phyloP scores from a whole-genome alignment of 495 filamentous ascomycete species.

The Hyphodiscus hymeniophilus region DNA sequence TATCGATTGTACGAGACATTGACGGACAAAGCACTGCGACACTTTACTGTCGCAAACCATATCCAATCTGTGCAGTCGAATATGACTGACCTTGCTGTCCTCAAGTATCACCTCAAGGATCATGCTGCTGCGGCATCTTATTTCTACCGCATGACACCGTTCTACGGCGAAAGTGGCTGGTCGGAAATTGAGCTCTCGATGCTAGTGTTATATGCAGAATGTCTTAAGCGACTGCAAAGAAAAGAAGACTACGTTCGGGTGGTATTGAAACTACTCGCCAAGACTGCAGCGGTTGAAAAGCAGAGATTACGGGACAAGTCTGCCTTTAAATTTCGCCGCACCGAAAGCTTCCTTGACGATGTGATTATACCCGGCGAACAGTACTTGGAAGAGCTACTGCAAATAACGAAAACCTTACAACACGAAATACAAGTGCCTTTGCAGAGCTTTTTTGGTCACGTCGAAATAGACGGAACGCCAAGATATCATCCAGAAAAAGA shows the following conservation, averaged over 20 bases:
- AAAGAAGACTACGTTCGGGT: conserved; percentile 75
- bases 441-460: conserved; percentile 61
- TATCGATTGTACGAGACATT: conserved; percentile 63
- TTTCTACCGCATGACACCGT: conserved; percentile 72
- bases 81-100: conserved; percentile 76
- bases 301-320: conserved; percentile 36
- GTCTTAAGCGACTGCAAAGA: conserved; percentile 66
- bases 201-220: conserved; percentile 78
- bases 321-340: conserved; percentile 20
- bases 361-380: conserved; percentile 46
- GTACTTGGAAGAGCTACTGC: conserved; percentile 58
- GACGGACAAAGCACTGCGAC: conserved; percentile 61
- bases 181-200: conserved; percentile 68
- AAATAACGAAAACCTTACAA: conserved; percentile 50
- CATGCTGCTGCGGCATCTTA: conserved; percentile 67
- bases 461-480: conserved; percentile 62
- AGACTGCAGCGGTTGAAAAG: conserved; percentile 52
- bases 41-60: conserved; percentile 69
- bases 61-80: conserved; percentile 65
- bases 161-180: conserved; percentile 79
- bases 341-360: conserved; percentile 35
- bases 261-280: conserved; percentile 65
- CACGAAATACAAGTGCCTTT: conserved; percentile 61
- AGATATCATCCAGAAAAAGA: conserved; percentile 64
- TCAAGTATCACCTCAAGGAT: conserved; percentile 69